phyloP scores from a whole-genome alignment of 805 yeast genomes.

The Isabelozyma pseudorhagii region DNA sequence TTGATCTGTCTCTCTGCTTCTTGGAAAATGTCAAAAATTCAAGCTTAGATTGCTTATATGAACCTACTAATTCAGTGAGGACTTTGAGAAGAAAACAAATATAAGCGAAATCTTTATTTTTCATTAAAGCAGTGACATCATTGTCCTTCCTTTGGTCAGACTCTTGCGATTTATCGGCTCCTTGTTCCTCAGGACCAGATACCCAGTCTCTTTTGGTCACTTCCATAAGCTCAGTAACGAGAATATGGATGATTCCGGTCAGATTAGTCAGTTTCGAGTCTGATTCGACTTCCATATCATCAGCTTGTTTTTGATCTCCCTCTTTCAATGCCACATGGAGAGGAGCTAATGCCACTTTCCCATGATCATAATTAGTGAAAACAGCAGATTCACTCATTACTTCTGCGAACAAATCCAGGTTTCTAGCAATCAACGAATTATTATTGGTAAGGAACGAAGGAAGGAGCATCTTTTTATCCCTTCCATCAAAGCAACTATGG shows the following conservation, averaged over 20 bases:
- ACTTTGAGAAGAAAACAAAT: constrained; percentile 66
- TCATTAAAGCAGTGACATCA: constrained; percentile 30
- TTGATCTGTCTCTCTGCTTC: constrained; percentile 42
- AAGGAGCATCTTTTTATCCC: constrained; percentile 24
- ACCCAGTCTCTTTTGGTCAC: constrained; percentile 38
- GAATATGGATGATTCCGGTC: constrained; percentile 60
- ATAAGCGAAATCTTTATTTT: constrained; percentile 60
- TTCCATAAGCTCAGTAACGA: constrained; percentile 64
- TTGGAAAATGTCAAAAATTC: constrained; percentile 79
- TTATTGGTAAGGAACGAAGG: not conserved
- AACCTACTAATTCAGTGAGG: constrained; percentile 66
- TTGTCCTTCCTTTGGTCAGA: constrained; percentile 18
- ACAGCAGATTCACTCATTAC: constrained; percentile 39
- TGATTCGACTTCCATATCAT: not conserved
- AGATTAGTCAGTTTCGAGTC: constrained; percentile 6
- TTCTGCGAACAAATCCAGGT: constrained; percentile 48
- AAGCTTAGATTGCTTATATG: constrained; percentile 77
- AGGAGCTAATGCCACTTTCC: constrained; percentile 14
- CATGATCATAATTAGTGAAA: constrained; percentile 43
- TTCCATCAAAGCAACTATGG: constrained; percentile 38
- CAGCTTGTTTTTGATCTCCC: constrained; percentile 2
- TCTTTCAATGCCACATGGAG: constrained; percentile 16
- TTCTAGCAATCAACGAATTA: constrained; percentile 39
- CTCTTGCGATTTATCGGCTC: constrained; percentile 10
- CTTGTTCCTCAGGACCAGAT: constrained; percentile 20